Conservation (phyloP, 176 grass and related monocot species). For the Echinochloa phyllopogon region DNA sequence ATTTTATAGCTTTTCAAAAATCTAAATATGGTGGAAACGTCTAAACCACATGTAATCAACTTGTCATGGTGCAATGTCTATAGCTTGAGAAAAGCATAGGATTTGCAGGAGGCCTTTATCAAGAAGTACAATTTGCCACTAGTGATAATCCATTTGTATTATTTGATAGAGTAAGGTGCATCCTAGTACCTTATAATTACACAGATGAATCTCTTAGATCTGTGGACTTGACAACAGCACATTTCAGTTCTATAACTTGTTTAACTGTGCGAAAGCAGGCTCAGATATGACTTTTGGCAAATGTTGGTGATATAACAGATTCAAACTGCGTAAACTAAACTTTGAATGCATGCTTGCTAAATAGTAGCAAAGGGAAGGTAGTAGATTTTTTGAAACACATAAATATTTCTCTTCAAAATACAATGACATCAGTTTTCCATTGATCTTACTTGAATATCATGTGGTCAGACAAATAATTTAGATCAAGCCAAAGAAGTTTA, state of each 20-base stretch:
- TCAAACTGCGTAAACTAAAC: constrained; percentile 2
- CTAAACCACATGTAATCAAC: neutral
- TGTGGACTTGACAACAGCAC: neutral
- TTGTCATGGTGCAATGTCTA: constrained; percentile 29
- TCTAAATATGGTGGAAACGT: constrained; percentile 17
- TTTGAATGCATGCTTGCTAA: neutral
- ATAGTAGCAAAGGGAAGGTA: neutral
- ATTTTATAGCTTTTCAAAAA: neutral
- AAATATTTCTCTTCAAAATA: neutral
- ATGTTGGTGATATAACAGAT: neutral
- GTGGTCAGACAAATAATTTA: neutral
- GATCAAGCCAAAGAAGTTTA: neutral
- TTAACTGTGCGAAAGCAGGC: neutral
- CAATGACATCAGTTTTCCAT: neutral
- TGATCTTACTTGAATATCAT: neutral
- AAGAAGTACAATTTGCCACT: constrained; percentile 31
- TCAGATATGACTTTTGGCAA: neutral
- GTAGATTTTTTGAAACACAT: neutral
- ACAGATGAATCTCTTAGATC: neutral
- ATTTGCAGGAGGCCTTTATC: constrained; percentile 10
- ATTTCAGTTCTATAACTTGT: neutral
- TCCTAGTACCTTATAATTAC: neutral
- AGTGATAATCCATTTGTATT: constrained; percentile 15
- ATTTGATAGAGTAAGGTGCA: constrained; percentile 8
- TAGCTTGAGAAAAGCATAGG: constrained; percentile 33